phyloP scores from a whole-genome alignment of 192 early-diverging fungal species.

The Tieghemiomyces parasiticus region DNA sequence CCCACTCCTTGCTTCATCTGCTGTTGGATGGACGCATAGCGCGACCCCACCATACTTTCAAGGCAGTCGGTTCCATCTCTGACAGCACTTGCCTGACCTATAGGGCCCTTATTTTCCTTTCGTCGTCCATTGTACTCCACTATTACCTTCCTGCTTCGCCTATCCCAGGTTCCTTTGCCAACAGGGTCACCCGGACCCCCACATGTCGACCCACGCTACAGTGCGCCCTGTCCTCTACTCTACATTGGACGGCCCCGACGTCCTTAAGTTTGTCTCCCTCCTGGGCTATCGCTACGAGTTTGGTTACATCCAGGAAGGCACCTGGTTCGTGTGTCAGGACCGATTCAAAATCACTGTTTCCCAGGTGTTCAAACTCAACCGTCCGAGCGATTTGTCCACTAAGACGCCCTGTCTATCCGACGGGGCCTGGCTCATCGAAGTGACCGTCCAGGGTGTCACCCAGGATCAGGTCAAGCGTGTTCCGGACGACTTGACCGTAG shows the following conservation, averaged over 20 bases:
- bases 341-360: constrained; percentile 39
- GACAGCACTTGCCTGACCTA: no score
- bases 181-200: constrained; percentile 56
- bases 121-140: no score
- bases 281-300: constrained; percentile 59
- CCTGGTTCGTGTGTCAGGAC: constrained; percentile 39
- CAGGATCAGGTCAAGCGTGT: constrained; percentile 37
- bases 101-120: no score
- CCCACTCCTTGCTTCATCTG: no score
- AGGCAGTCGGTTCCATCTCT: no score
- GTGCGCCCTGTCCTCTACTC: constrained; percentile 49
- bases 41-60: no score
- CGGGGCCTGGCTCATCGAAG: constrained; percentile 45
- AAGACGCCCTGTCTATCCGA: constrained; percentile 25
- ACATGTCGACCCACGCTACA: constrained; percentile 36
- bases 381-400: constrained; percentile 29
- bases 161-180: constrained; percentile 45
- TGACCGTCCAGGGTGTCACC: constrained; percentile 27
- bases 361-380: constrained; percentile 35
- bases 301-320: constrained; percentile 47
- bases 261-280: constrained; percentile 45
- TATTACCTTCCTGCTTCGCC: no score
- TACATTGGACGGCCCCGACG: constrained; percentile 42
- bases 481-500: constrained; percentile 34
- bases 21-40: no score